phyloP scores from a whole-genome alignment of 2,329 filamentous ascomycete species.

The Phyllosticta citrichinensis region DNA sequence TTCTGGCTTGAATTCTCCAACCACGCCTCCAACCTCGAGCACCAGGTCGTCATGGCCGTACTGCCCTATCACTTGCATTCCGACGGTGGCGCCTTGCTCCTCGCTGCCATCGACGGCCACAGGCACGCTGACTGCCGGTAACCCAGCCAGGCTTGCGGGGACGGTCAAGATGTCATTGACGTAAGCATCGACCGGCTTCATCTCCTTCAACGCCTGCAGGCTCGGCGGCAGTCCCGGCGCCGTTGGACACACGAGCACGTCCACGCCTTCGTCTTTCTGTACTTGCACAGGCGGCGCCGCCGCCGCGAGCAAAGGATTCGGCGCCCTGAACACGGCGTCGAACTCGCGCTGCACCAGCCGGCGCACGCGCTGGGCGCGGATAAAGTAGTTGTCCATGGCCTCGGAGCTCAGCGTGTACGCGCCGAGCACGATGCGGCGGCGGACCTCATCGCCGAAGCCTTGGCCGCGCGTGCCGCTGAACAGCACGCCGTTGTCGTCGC shows the following conservation, averaged over 20 bases:
- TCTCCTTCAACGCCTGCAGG: constrained; percentile 36
- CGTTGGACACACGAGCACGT: constrained; percentile 81
- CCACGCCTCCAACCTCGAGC: constrained; percentile 45
- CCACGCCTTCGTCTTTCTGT: constrained; percentile 51
- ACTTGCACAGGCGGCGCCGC: background rate
- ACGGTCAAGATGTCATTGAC: constrained; percentile 95
- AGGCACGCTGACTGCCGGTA: constrained; percentile 82
- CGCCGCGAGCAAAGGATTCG: constrained; percentile 52
- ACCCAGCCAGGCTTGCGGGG: constrained; percentile 80
- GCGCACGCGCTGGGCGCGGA: constrained; percentile 82
- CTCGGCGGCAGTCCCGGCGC: constrained; percentile 65
- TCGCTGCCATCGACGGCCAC: constrained; percentile 30
- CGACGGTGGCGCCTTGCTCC: constrained; percentile 30
- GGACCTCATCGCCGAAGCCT: constrained; percentile 77
- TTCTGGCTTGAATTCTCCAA: constrained; percentile 21
- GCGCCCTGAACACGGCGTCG: constrained; percentile 60
- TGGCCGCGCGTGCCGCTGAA: constrained; percentile 66
- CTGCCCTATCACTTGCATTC: constrained; percentile 72
- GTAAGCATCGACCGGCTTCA: constrained; percentile 58
- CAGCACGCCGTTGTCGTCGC: constrained; percentile 39
- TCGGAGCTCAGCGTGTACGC: constrained; percentile 83
- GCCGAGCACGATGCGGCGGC: constrained; percentile 76
- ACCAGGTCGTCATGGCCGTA: constrained; percentile 64
- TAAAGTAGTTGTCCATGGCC: constrained; percentile 92
- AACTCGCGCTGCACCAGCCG: constrained; percentile 80